Evolutionary conservation across 164 flowering plant genomes (phyloP).

Genomic region (Aristolochia contorta): DNA sequence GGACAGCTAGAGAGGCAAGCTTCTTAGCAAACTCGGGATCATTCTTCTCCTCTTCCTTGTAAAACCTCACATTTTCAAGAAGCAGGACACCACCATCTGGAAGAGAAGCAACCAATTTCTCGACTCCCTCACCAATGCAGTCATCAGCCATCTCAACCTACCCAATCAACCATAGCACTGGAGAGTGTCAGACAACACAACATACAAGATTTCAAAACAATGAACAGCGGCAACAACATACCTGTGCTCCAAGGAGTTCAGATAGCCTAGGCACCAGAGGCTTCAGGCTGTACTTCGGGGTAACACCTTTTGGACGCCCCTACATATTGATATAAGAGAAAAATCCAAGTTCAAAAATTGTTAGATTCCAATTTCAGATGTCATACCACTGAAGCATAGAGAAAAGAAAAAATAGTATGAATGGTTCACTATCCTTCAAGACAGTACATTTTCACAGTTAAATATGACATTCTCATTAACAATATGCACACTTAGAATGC

Average conservation of each 20-base stretch:
- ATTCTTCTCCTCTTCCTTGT: conserved; percentile 85
- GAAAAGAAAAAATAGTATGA: too few species aligned
- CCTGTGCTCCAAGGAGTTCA: conserved; percentile 65
- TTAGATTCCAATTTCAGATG: too few species aligned
- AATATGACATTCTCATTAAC: too few species aligned
- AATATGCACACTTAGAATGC: too few species aligned
- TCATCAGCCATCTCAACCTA: conserved; percentile 81
- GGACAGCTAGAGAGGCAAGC: conserved; percentile 76
- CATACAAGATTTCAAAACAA: background rate
- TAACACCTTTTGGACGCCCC: conserved; percentile 84
- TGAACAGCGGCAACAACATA: conserved; percentile 1
- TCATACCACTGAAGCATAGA: too few species aligned
- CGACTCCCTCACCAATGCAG: conserved; percentile 76
- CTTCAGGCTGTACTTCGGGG: conserved; percentile 67
- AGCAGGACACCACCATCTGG: conserved; percentile 88
- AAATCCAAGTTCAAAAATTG: background rate
- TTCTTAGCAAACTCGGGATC: conserved; percentile 79
- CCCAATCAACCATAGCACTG: background rate
- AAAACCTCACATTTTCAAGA: conserved; percentile 80
- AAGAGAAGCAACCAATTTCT: conserved; percentile 58
- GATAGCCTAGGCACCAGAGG: conserved; percentile 80
- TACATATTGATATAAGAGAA: conserved; percentile 14
- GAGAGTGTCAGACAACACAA: background rate
- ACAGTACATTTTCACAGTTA: too few species aligned
- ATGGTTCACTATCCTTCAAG: too few species aligned